Base-by-base conservation (phyloP, 345 rosid species). In the Corymbia maculata region DNA sequence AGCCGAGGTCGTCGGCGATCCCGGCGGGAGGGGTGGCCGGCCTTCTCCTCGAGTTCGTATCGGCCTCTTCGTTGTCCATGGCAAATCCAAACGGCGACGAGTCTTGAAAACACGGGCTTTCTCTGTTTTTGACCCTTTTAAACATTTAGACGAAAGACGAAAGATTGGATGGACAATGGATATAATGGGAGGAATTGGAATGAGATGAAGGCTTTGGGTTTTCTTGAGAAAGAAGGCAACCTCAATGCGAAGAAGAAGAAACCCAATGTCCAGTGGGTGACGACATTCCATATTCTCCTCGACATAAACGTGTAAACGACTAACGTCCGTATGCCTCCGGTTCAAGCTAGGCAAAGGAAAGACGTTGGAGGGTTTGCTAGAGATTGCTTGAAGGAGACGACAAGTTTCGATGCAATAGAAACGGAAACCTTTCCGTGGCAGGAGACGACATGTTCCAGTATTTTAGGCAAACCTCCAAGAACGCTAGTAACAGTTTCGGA, bases 181-280 rank as follows among this genome's bases (percentile, higher is more conserved):
- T 70, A 42, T 36, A 19, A 36, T 0, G 49, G 1, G 82, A 36
- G 82, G 82, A 75, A 75, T 51, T 36, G 85, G 32, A 2, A 50
- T 13, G 80, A 32, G 53, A 70, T 47, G 47, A 70, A 10, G 57
- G 17, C 42, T 36, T 50, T 14, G 32, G 88, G 26, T 90, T 90
- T 90, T 79, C 93, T 89, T 94, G 36, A 86, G 90, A 70, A 52
- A 44, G 47, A 88, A 86, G 92, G 91, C 87, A 91, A 92, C 91
- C 87, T 90, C 17, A 86, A 57, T 64, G 88, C 49, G 36, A 93
- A 92, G 94, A 53, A 89, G 91, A 45, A 61, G 85, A 86, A 87
- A 36, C 82, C 86, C 86, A 47, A 87, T 70, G 49, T 84, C 87
- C 79, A 28, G 36, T 68, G 88, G 32, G 13, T 13, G 28, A 28